Evolutionary conservation across 2,329 filamentous ascomycete species (phyloP).

Genomic region (Curvularia sp.): DNA sequence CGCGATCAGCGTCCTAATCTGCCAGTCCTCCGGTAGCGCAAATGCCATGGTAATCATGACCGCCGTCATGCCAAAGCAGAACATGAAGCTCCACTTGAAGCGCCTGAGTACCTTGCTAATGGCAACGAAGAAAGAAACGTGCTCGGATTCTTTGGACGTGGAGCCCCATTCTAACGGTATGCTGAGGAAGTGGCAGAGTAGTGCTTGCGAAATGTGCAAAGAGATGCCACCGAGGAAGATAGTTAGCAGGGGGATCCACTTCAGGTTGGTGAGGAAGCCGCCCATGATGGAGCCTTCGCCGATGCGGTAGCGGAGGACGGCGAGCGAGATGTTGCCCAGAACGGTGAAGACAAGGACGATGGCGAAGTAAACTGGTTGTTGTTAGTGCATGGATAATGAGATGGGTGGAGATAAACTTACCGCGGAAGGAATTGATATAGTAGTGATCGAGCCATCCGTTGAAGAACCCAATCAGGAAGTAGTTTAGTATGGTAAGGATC

Average conservation of each 20-base stretch:
- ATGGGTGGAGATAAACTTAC: slow-evolving; percentile 1
- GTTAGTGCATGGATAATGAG: neutral
- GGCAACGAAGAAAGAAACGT: slow-evolving; percentile 85
- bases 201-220: slow-evolving; percentile 79
- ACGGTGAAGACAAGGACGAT: slow-evolving; percentile 71
- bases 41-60: slow-evolving; percentile 70
- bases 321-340: slow-evolving; percentile 67
- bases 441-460: slow-evolving; percentile 79
- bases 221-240: slow-evolving; percentile 85
- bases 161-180: slow-evolving; percentile 87
- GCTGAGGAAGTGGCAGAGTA: slow-evolving; percentile 83
- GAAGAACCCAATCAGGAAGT: slow-evolving; percentile 75
- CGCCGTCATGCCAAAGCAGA: slow-evolving; percentile 65
- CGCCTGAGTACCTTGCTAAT: slow-evolving; percentile 78
- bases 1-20: slow-evolving; percentile 62
- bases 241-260: slow-evolving; percentile 70
- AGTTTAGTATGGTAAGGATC: slow-evolving; percentile 72
- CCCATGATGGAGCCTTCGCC: slow-evolving; percentile 60
- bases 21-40: slow-evolving; percentile 68
- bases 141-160: slow-evolving; percentile 81
- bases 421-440: slow-evolving; percentile 75
- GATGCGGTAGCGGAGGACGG: slow-evolving; percentile 68
- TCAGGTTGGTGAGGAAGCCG: slow-evolving; percentile 64
- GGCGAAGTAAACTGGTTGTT: slow-evolving; percentile 60
- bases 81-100: slow-evolving; percentile 72